A percentile compares a stretch with the other conserved stretches of the same genome.
phyloP scores from a whole-genome alignment of 2,329 filamentous ascomycete genomes.

The Curvularia sp. region DNA sequence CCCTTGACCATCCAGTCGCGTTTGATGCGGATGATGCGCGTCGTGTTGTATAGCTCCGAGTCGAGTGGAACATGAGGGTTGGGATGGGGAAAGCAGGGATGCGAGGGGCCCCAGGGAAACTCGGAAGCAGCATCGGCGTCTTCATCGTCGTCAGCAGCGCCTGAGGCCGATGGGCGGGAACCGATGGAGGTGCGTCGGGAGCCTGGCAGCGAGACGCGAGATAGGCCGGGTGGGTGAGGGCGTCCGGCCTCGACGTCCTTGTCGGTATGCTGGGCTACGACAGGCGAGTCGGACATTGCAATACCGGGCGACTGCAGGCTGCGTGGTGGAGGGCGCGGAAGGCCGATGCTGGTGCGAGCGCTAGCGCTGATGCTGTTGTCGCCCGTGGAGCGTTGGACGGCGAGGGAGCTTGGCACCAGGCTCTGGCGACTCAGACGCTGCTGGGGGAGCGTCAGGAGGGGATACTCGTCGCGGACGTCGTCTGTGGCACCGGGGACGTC shows the following conservation, averaged over 20 bases:
- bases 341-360: slow-evolving; percentile 59
- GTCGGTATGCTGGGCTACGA: slow-evolving; percentile 19
- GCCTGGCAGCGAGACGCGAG: slow-evolving; percentile 38
- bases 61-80: slow-evolving; percentile 87
- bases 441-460: slow-evolving; percentile 65
- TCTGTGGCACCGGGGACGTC: slow-evolving; percentile 25
- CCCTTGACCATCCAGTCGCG: slow-evolving; percentile 91
- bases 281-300: slow-evolving; percentile 35
- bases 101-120: slow-evolving; percentile 88
- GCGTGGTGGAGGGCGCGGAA: slow-evolving; percentile 52
- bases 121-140: slow-evolving; percentile 55
- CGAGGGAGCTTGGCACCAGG: slow-evolving; percentile 46
- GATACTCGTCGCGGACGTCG: slow-evolving; percentile 59
- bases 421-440: slow-evolving; percentile 62
- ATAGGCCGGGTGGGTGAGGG: slow-evolving; percentile 13
- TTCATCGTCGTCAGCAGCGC: slow-evolving; percentile 48
- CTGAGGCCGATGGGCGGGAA: slow-evolving; percentile 28
- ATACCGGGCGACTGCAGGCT: slow-evolving; percentile 38
- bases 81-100: slow-evolving; percentile 92
- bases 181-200: slow-evolving; percentile 42
- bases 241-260: slow-evolving; percentile 40
- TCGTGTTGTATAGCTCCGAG: slow-evolving; percentile 76
- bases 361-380: slow-evolving; percentile 45
- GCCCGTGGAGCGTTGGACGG: slow-evolving; percentile 51
- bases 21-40: slow-evolving; percentile 88